Base-by-base conservation (phyloP, 352 stramenopile species). In the Globisporangium nagaii region DNA sequence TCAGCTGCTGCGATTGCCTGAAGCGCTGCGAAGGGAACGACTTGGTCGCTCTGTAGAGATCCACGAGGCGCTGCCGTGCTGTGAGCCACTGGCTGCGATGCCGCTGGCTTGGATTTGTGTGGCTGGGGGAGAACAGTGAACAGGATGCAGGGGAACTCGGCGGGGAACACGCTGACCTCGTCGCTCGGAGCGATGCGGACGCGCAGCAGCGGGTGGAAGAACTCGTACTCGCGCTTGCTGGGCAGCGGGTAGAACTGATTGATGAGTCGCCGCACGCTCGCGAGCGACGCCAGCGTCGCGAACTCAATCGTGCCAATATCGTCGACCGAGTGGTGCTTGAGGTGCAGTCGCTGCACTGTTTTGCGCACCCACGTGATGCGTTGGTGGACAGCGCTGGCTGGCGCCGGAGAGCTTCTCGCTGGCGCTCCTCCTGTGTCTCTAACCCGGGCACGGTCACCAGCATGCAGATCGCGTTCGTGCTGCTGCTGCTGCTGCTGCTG, bases 231-330 rank as follows among this genome's bases (percentile, higher is more conserved):
- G 44, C 58, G 65, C 10, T 60, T 42, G 47, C 47, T 53, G 0
- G 62, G 54, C n/a, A 66, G 39, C 17, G 62, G 66, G 28, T 68
- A 65, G 47, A 73, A 73, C 47, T 70, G 58, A 30, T 68, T 50
- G 27, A 73, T 53, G 22, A 73, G 66, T 12, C 20, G n/a, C 2
- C 62, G 58, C 41, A 62, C 52, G 32, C 56, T 60, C 8, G 55
- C 66, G 28, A 74, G 58, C 24, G 62, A 55, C 7, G 66, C 58
- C 20, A 60, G 27, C 4, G 49, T 64, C 28, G 61, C 39, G 25
- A 74, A 71, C 43, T 71, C 66, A 36, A 73, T 50, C 13, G 24
- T 25, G 6, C 65, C 65, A 4, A 70, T 4, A 0, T 56, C 17
- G 11, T 71, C 53, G 1, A 56, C 20, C 0, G 31, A 3, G 6